Evolutionary conservation across 78 protist species (phyloP).

Genomic region (Anaeramoeba ignava): DNA sequence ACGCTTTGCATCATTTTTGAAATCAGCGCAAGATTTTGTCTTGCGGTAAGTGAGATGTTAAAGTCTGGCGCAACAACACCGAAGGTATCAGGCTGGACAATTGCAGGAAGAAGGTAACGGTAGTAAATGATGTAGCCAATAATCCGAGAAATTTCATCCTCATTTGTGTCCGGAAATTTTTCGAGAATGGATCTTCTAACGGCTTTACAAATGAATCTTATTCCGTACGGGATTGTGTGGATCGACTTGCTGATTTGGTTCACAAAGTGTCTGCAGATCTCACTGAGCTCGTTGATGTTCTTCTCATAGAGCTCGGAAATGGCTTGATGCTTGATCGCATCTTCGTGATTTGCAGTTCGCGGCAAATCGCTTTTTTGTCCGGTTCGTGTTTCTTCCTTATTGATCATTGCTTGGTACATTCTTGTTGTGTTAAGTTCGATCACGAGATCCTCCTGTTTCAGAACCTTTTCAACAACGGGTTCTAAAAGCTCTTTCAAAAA

Average conservation of each 20-base stretch:
- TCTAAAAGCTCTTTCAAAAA: slow-evolving; percentile 47
- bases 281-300: slow-evolving; percentile 35
- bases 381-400: slow-evolving; percentile 51
- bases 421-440: slow-evolving; percentile 10
- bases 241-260: slow-evolving; percentile 49
- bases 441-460: slow-evolving; percentile 47
- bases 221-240: slow-evolving; percentile 57
- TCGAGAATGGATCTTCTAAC: background rate
- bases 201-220: slow-evolving; percentile 56
- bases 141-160: background rate
- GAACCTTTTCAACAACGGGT: slow-evolving; percentile 39
- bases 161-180: background rate
- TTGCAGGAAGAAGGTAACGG: background rate
- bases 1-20: background rate
- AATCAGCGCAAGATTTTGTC: background rate
- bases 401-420: slow-evolving; percentile 40
- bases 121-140: background rate
- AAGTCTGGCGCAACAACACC: background rate
- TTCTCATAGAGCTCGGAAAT: slow-evolving; percentile 42
- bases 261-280: slow-evolving; percentile 48
- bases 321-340: slow-evolving; percentile 47
- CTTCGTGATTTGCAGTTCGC: slow-evolving; percentile 38
- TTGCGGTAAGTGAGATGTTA: background rate
- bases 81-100: background rate
- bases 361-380: slow-evolving; percentile 49